These are phyloP conservation scores for Panus rudis DNA, from an alignment of 768 basidiomycete species.

Conservation along the genomic window DNA sequence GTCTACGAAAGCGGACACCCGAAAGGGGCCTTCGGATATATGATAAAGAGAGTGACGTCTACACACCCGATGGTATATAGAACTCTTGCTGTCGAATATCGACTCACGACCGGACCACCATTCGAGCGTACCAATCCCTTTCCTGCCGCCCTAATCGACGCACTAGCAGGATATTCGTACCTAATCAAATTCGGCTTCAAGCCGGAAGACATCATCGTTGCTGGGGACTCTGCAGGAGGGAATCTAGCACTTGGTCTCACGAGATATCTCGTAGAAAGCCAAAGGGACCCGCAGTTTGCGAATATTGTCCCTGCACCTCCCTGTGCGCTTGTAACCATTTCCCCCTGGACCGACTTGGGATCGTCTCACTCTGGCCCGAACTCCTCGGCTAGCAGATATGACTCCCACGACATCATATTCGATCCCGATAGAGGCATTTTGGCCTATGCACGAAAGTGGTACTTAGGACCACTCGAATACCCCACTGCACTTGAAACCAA, in stretches of 20 bases:
- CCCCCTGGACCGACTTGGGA: conserved; percentile 48
- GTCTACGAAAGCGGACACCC: conserved; percentile 13
- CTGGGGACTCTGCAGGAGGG: conserved; percentile 52
- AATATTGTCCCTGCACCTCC: conserved; percentile 16
- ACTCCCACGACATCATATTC: neutral
- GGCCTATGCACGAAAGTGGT: neutral
- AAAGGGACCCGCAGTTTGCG: neutral
- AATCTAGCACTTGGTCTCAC: conserved; percentile 36
- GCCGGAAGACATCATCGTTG: conserved; percentile 37
- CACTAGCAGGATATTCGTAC: conserved; percentile 42
- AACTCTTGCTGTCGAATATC: conserved; percentile 40
- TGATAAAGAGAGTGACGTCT: neutral
- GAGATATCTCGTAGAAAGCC: conserved; percentile 30
- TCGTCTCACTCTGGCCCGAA: neutral
- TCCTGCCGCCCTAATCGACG: conserved; percentile 48
- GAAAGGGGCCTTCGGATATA: conserved; percentile 9
- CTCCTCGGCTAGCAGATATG: neutral
- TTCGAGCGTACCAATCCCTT: conserved; percentile 31
- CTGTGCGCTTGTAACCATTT: conserved; percentile 37
- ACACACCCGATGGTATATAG: conserved; percentile 16
- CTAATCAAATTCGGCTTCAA: conserved; percentile 38
- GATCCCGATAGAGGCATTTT: neutral
- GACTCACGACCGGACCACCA: conserved; percentile 27
- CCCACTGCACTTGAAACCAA: conserved; percentile 5
- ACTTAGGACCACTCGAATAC: neutral